Percentiles rank a stretch among this genome's conserved stretches.
Conservation (phyloP, 805 yeast species). For the Suhomyces faveliae region DNA sequence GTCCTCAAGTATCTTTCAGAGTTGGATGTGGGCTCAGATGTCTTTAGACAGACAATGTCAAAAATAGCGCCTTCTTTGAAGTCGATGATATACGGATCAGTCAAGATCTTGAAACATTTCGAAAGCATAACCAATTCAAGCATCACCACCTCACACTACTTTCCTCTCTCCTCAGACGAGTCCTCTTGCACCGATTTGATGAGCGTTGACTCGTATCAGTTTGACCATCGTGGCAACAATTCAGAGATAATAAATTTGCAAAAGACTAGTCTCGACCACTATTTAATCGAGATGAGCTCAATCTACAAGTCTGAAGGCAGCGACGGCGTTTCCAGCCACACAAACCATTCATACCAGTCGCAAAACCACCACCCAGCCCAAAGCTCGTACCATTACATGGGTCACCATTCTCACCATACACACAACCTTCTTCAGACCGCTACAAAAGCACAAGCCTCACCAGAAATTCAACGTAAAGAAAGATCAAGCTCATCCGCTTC, state of each 20-base stretch:
- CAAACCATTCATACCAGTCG: not conserved
- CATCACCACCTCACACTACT: not conserved
- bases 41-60: constrained; percentile 25
- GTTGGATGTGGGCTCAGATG: constrained; percentile 17
- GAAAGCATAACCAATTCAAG: constrained; percentile 7
- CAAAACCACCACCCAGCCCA: not conserved
- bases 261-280: constrained; percentile 20
- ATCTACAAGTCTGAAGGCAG: not conserved
- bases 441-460: not conserved
- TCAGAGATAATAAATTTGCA: constrained; percentile 4
- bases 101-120: constrained; percentile 22
- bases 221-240: not conserved
- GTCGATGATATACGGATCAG: constrained; percentile 24
- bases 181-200: constrained; percentile 4
- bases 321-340: not conserved
- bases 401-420: not conserved
- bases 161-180: constrained; percentile 4
- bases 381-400: not conserved
- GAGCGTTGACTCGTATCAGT: constrained; percentile 6
- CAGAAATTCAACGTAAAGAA: not conserved
- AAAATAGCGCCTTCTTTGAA: constrained; percentile 24
- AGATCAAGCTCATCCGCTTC: constrained; percentile 3
- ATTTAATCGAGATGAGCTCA: constrained; percentile 9
- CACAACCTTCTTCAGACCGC: not conserved
- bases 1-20: constrained; percentile 32